Evolutionary conservation across 805 yeast genomes (phyloP).

Genomic region (Ogataea populi-albae): DNA sequence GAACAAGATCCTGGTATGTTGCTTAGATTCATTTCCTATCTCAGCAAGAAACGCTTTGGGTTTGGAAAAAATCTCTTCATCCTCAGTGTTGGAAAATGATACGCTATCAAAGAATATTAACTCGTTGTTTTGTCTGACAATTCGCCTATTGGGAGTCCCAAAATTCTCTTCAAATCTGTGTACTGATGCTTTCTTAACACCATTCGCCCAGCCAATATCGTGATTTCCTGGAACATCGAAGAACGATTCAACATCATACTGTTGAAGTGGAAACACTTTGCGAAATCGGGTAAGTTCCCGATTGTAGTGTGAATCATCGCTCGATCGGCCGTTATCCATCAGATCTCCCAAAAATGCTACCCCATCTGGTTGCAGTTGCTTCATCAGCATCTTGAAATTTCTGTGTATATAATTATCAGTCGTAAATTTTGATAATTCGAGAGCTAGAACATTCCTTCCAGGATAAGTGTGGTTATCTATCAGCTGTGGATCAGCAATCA

Average conservation of each 20-base stretch:
- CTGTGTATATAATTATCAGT: slow-evolving; percentile 79
- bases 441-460: slow-evolving; percentile 47
- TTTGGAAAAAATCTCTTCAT: slow-evolving; percentile 41
- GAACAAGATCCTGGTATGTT: slow-evolving; percentile 63
- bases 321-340: slow-evolving; percentile 95
- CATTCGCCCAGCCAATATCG: slow-evolving; percentile 90
- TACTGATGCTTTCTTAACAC: slow-evolving; percentile 53
- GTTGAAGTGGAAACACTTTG: slow-evolving; percentile 51
- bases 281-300: slow-evolving; percentile 69
- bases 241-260: slow-evolving; percentile 40
- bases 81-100: slow-evolving; percentile 61
- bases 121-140: slow-evolving; percentile 66
- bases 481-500: slow-evolving; percentile 93
- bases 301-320: slow-evolving; percentile 56
- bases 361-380: slow-evolving; percentile 73
- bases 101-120: slow-evolving; percentile 79
- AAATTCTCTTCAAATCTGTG: slow-evolving; percentile 67
- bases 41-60: slow-evolving; percentile 52
- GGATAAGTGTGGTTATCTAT: slow-evolving; percentile 90
- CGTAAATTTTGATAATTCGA: slow-evolving; percentile 52
- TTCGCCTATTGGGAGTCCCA: slow-evolving; percentile 62
- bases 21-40: slow-evolving; percentile 28
- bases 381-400: slow-evolving; percentile 53
- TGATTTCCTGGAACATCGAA: slow-evolving; percentile 81
- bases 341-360: slow-evolving; percentile 84